Percentiles rank a stretch among this genome's conserved stretches.
phyloP scores from a whole-genome alignment of 345 rosid genomes.

The Sisymbrium altissimum region DNA sequence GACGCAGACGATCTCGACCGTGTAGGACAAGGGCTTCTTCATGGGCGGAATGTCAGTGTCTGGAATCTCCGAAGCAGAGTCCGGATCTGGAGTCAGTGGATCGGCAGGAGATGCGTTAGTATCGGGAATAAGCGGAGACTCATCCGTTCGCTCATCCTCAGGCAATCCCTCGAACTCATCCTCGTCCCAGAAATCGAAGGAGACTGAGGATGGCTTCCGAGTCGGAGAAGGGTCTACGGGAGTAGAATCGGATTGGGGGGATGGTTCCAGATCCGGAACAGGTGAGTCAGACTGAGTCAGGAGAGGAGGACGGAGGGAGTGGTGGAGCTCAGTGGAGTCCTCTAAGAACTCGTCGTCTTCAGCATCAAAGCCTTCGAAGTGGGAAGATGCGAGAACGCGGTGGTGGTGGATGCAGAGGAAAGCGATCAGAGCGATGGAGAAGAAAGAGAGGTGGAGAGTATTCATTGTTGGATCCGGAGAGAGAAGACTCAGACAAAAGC shows the following conservation, averaged over 20 bases:
- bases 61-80: constrained; percentile 22
- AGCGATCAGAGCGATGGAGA: constrained; percentile 35
- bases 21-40: constrained; percentile 45
- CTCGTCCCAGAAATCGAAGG: constrained; percentile 91
- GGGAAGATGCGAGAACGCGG: constrained; percentile 50
- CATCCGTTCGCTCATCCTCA: constrained; percentile 18
- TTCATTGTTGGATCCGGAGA: constrained; percentile 25
- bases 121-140: constrained; percentile 24
- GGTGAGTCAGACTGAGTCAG: constrained; percentile 53
- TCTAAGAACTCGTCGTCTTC: constrained; percentile 59
- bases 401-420: constrained; percentile 20
- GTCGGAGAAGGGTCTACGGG: constrained; percentile 30
- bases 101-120: constrained; percentile 32
- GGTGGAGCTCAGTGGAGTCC: constrained; percentile 41
- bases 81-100: constrained; percentile 30
- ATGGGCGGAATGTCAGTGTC: background rate
- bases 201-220: constrained; percentile 33
- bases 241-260: constrained; percentile 28
- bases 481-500: background rate
- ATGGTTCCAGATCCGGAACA: constrained; percentile 28
- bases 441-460: constrained; percentile 7
- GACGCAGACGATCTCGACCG: constrained; percentile 61
- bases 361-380: constrained; percentile 97
- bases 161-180: constrained; percentile 97
- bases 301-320: constrained; percentile 50